A percentile compares a stretch with the other conserved stretches of the same genome.
Evolutionary conservation across 257 asterid genomes (phyloP).

Genomic region (Phtheirospermum japonicum): DNA sequence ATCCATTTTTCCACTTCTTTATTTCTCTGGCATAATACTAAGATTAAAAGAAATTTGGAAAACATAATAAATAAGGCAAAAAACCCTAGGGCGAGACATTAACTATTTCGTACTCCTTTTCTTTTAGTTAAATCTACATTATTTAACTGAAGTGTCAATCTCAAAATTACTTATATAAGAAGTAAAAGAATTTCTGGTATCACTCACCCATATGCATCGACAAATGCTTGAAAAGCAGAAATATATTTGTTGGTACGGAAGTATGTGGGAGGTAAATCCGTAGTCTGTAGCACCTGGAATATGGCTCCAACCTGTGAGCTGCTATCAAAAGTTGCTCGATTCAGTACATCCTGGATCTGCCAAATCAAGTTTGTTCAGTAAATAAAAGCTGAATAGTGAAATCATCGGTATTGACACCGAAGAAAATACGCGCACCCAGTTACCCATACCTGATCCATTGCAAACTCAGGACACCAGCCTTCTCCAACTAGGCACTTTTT

Average conservation of each 20-base stretch:
- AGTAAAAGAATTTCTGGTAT: neutral
- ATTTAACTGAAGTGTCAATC: neutral
- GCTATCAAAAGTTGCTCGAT: constrained; percentile 89
- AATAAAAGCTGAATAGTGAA: constrained; percentile 11
- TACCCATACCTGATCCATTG: constrained; percentile 57
- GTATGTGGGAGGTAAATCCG: constrained; percentile 84
- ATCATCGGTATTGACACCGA: neutral
- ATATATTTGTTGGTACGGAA: constrained; percentile 76
- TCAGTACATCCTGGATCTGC: constrained; percentile 88
- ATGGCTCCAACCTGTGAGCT: constrained; percentile 84
- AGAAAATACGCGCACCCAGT: neutral
- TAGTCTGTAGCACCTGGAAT: constrained; percentile 81
- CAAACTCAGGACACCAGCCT: constrained; percentile 95
- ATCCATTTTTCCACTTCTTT: no score
- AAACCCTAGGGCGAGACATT: neutral
- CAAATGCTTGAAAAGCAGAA: constrained; percentile 85
- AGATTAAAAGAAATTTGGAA: no score
- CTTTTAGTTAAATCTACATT: neutral
- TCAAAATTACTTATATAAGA: neutral
- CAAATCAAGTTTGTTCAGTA: constrained; percentile 24
- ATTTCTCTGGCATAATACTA: no score
- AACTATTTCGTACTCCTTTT: neutral
- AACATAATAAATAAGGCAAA: no score
- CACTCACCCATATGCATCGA: constrained; percentile 93
- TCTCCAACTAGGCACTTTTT: constrained; percentile 95